These are phyloP conservation scores for Ophiognomonia clavigignenti-juglandacearum DNA, from an alignment of 2,329 filamentous ascomycete species.

Conservation along the genomic window DNA sequence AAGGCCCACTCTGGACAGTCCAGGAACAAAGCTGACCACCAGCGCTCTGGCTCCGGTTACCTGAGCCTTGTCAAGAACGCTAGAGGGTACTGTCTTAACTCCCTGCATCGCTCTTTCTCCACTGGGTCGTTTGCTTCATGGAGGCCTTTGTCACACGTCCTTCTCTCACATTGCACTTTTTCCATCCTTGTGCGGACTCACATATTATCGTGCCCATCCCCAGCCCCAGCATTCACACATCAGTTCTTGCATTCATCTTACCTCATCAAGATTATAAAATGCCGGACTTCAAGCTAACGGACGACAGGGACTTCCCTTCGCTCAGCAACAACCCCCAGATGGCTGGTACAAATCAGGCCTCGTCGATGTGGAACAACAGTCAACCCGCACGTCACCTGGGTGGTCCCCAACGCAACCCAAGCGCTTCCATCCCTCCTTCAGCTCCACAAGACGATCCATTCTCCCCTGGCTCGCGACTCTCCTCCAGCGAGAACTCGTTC, in stretches of 20 bases:
- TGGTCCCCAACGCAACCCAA: conserved; percentile 45
- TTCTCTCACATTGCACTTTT: too few species aligned
- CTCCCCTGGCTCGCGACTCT: conserved; percentile 31
- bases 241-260: too few species aligned
- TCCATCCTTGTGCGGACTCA: too few species aligned
- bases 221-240: too few species aligned
- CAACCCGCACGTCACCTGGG: conserved; percentile 43
- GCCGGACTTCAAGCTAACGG: conserved; percentile 20
- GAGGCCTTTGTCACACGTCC: too few species aligned
- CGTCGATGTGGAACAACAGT: conserved; percentile 51
- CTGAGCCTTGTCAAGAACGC: background rate
- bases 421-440: conserved; percentile 46
- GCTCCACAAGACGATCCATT: conserved; percentile 44
- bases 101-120: background rate
- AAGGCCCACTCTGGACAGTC: conserved; percentile 6
- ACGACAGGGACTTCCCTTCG: conserved; percentile 58
- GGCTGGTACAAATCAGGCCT: conserved; percentile 41
- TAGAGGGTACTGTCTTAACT: background rate
- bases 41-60: background rate
- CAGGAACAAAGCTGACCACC: background rate
- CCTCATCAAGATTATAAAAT: background rate
- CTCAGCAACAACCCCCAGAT: conserved; percentile 50
- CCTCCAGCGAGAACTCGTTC: conserved; percentile 42
- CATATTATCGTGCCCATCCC: too few species aligned
- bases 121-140: too few species aligned